Base-by-base conservation (phyloP, 23 red algal species). In the Gracilaria vermiculophylla region DNA sequence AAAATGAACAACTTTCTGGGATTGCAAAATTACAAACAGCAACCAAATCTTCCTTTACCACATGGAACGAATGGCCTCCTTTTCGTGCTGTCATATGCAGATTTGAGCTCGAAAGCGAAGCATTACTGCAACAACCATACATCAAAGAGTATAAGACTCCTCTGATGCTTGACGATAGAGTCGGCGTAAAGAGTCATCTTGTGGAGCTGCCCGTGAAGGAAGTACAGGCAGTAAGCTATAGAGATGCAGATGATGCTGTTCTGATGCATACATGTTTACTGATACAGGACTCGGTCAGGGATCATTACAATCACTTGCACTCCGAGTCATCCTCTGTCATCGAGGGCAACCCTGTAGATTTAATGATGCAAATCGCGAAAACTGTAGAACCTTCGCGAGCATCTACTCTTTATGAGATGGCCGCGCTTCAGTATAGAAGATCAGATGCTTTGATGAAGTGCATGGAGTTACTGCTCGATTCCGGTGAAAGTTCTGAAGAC, bases 61-160 rank as follows among this genome's bases (percentile, higher is more conserved):
- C 67, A 3, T 73, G 67, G 67, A 73, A 73, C 17, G 67, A 73
- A 47, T 73, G 67, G 67, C 36, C 67, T 47, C 67, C 67, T 2
- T 73, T 73, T 73, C 67, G 67, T 11, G 67, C 67, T 73, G 42
- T 73, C 36, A 73, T 73, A 73, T 73, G 67, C 47, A 73, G n/a
- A 24, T 73, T 16, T 47, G 67, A 73, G 23, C 47, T 73, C 6
- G 67, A 73, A 73, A 73, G 67, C 67, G 12, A 73, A 12, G 67
- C 37, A 45, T 73, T 73, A 25, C 17, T 73, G 20, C 67, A 47
- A 37, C 67, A 73, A 47, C 39, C 67, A 45, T 23, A 19, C 47
- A 17, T 48, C 17, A 40, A 37, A 47, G 67, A 36, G 1, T 48
- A 45, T 8, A 47, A 73, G 67, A 73, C 67, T 27, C 67, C 67